Percentiles rank a stretch among this genome's conserved stretches.
Conservation (phyloP, 768 basidiomycete genomes). For the Scleroderma bovista region DNA sequence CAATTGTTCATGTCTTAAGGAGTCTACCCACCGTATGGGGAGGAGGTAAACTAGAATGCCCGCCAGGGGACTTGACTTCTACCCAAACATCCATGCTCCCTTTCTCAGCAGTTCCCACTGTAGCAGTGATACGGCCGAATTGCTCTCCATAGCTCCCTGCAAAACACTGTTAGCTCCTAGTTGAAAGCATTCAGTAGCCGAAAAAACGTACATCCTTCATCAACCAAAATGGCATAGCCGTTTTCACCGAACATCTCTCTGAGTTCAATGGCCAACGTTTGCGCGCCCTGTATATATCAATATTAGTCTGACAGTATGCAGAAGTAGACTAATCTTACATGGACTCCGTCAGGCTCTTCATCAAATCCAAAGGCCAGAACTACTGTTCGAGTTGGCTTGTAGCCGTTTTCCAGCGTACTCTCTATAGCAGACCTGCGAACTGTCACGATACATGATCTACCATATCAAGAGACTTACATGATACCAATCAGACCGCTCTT, state of each 20-base stretch:
- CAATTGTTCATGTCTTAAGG: slow-evolving; percentile 2
- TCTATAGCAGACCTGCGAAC: slow-evolving; percentile 56
- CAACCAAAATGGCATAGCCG: slow-evolving; percentile 73
- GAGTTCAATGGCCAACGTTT: slow-evolving; percentile 41
- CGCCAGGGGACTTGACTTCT: slow-evolving; percentile 66
- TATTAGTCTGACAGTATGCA: not conserved
- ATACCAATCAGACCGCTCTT: slow-evolving; percentile 69
- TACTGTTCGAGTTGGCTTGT: slow-evolving; percentile 56
- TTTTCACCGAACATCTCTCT: slow-evolving; percentile 61
- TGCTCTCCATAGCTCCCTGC: slow-evolving; percentile 46
- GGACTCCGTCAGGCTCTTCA: slow-evolving; percentile 57
- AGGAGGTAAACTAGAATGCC: slow-evolving; percentile 84
- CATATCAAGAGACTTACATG: slow-evolving; percentile 35
- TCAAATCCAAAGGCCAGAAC: slow-evolving; percentile 71
- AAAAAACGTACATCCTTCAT: slow-evolving; percentile 67
- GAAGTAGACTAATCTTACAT: slow-evolving; percentile 26
- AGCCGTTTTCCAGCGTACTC: slow-evolving; percentile 53
- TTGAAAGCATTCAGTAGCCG: too few species aligned
- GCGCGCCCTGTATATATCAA: slow-evolving; percentile 52
- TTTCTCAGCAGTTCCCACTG: slow-evolving; percentile 67
- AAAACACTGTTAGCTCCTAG: slow-evolving; percentile 1
- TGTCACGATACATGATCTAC: not conserved
- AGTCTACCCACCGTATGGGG: slow-evolving; percentile 57
- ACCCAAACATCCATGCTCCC: slow-evolving; percentile 61
- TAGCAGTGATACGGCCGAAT: slow-evolving; percentile 52